Percentiles rank a stretch among this genome's conserved stretches.
Evolutionary conservation across 2,329 filamentous ascomycete genomes (phyloP).

Genomic region (Fusarium torulosum): DNA sequence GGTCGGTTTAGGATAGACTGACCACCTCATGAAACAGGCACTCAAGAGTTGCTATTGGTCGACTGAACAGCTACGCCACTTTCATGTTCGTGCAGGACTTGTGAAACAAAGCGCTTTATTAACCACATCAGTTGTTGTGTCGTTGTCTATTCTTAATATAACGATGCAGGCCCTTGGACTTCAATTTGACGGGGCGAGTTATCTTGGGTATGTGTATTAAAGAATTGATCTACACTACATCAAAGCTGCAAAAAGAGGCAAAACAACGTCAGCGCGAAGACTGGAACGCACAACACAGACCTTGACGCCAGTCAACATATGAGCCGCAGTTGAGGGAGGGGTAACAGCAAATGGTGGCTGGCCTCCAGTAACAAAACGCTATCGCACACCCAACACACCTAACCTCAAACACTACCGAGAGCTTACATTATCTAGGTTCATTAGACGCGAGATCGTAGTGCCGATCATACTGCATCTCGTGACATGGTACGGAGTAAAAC

Average conservation of each 20-base stretch:
- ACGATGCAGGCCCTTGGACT: background rate
- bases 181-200: background rate
- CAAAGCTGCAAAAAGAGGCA: background rate
- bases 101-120: constrained; percentile 37
- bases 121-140: background rate
- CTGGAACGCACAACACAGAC: constrained; percentile 16
- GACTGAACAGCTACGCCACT: constrained; percentile 14
- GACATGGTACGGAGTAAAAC: background rate
- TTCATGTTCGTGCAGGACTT: constrained; percentile 36
- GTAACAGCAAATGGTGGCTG: constrained; percentile 8
- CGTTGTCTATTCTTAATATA: background rate
- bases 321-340: constrained; percentile 7
- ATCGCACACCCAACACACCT: background rate
- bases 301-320: constrained; percentile 12
- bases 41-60: constrained; percentile 35
- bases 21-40: constrained; percentile 39
- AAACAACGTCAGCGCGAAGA: constrained; percentile 10
- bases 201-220: background rate
- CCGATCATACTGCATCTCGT: background rate
- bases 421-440: background rate
- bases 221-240: background rate
- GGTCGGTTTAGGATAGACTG: constrained; percentile 13
- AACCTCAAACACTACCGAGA: background rate
- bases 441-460: background rate
- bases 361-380: background rate